Conservation (phyloP, 108 stramenopile genomes). For the Craspedostauros australis region DNA sequence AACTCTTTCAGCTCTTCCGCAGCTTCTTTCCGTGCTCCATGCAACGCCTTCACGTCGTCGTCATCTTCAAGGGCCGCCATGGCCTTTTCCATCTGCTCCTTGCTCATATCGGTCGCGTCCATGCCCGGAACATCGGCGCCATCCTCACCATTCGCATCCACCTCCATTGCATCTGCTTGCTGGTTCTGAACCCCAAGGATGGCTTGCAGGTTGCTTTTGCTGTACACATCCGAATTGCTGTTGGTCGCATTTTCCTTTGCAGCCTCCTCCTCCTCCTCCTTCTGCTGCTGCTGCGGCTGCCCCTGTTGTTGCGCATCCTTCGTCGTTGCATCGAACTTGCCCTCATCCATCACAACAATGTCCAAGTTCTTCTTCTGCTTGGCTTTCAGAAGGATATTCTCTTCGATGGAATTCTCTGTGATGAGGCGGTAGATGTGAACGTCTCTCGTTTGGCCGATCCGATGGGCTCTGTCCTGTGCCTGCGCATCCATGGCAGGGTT, state of each 20-base stretch:
- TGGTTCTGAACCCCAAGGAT: slow-evolving; percentile 63
- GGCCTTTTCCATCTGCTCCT: slow-evolving; percentile 81
- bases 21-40: slow-evolving; percentile 69
- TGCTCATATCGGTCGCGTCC: slow-evolving; percentile 35
- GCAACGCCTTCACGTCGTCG: slow-evolving; percentile 81
- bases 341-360: slow-evolving; percentile 91
- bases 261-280: slow-evolving; percentile 7
- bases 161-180: too few species aligned
- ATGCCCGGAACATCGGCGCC: slow-evolving; percentile 3
- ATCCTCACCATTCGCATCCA: slow-evolving; percentile 18
- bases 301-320: background rate
- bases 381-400: slow-evolving; percentile 95
- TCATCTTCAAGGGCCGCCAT: slow-evolving; percentile 91
- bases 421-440: slow-evolving; percentile 97
- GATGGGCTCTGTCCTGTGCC: slow-evolving; percentile 91
- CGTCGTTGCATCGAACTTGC: slow-evolving; percentile 77
- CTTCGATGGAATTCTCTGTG: slow-evolving; percentile 92
- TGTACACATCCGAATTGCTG: slow-evolving; percentile 66
- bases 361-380: slow-evolving; percentile 94
- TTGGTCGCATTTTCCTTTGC: slow-evolving; percentile 23
- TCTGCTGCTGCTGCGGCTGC: background rate
- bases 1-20: slow-evolving; percentile 78
- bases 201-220: slow-evolving; percentile 57
- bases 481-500: slow-evolving; percentile 95
- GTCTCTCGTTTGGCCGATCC: slow-evolving; percentile 94